Evolutionary conservation across 2,329 filamentous ascomycete genomes (phyloP).

Genomic region (Massarina eburnea): DNA sequence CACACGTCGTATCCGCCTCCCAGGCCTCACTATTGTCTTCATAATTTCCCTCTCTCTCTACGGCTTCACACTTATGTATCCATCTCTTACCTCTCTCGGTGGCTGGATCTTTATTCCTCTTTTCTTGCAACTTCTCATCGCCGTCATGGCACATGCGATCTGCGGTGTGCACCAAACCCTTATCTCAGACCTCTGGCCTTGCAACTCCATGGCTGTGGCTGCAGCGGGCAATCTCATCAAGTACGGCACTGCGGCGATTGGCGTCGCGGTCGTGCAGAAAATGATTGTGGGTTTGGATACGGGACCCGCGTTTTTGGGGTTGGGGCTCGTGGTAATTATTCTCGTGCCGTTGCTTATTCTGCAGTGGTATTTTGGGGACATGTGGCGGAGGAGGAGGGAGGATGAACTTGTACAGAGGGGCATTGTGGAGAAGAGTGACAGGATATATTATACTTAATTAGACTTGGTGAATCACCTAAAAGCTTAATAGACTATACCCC

Average conservation of each 20-base stretch:
- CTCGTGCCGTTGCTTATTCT: conserved; percentile 12
- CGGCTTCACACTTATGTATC: conserved; percentile 40
- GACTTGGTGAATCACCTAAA: too few species aligned
- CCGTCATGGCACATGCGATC: conserved; percentile 36
- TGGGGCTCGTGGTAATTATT: conserved; percentile 14
- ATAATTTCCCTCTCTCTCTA: conserved; percentile 40
- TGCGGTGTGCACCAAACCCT: conserved; percentile 62
- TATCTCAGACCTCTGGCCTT: conserved; percentile 64
- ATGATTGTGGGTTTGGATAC: conserved; percentile 60
- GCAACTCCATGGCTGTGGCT: conserved; percentile 59
- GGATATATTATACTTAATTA: neutral
- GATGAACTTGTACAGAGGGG: neutral
- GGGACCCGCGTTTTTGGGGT: conserved; percentile 51
- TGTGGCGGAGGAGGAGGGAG: conserved; percentile 12
- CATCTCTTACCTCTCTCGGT: conserved; percentile 22
- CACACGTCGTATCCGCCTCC: conserved; percentile 42
- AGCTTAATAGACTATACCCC: too few species aligned
- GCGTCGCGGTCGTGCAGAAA: conserved; percentile 61
- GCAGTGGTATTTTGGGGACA: conserved; percentile 16
- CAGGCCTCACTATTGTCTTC: conserved; percentile 44
- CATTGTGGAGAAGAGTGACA: neutral
- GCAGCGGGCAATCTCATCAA: conserved; percentile 65
- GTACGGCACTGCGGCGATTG: conserved; percentile 62
- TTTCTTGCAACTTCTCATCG: conserved; percentile 32
- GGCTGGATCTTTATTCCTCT: conserved; percentile 14